A percentile compares a stretch with the other conserved stretches of the same genome.
Conservation (phyloP, 1,139 yeast species). For the Geotrichum siamense region DNA sequence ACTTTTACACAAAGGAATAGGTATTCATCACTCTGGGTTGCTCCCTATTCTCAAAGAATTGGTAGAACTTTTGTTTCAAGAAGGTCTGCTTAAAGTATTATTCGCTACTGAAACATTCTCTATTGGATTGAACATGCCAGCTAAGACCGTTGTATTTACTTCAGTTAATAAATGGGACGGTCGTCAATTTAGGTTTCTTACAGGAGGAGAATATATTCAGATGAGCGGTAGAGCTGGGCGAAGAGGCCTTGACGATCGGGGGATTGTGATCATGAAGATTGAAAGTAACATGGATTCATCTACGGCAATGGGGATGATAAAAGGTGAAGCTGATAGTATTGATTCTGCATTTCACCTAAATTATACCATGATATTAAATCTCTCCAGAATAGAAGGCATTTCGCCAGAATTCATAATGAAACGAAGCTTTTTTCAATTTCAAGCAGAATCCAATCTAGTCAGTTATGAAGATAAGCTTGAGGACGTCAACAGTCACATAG, state of each 20-base stretch:
- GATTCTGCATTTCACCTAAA: constrained; percentile 97
- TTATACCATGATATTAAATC: constrained; percentile 91
- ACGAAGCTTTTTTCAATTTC: constrained; percentile 90
- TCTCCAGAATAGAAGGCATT: constrained; percentile 95
- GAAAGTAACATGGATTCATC: constrained; percentile 99
- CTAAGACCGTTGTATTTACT: constrained; percentile 96
- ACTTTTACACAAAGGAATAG: constrained; percentile 85
- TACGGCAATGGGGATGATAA: constrained; percentile 98
- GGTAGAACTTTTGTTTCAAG: constrained; percentile 93
- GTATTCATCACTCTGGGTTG: constrained; percentile 96
- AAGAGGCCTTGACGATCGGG: constrained; percentile 98
- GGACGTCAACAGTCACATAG: constrained; percentile 45
- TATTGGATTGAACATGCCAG: constrained; percentile 97
- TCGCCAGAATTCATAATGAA: constrained; percentile 97
- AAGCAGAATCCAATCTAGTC: constrained; percentile 87
- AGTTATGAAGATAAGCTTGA: constrained; percentile 59
- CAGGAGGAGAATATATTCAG: constrained; percentile 98
- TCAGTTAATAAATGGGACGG: constrained; percentile 99
- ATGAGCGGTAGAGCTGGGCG: constrained; percentile 99
- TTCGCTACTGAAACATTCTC: constrained; percentile 98
- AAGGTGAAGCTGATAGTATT: constrained; percentile 93
- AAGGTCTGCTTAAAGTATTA: constrained; percentile 85
- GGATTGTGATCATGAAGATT: constrained; percentile 98
- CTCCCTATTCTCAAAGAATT: constrained; percentile 94
- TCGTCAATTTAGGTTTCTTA: constrained; percentile 93